These are phyloP conservation scores for Ilyonectria destructans DNA, from an alignment of 2,329 filamentous ascomycete species.

Conservation along the genomic window DNA sequence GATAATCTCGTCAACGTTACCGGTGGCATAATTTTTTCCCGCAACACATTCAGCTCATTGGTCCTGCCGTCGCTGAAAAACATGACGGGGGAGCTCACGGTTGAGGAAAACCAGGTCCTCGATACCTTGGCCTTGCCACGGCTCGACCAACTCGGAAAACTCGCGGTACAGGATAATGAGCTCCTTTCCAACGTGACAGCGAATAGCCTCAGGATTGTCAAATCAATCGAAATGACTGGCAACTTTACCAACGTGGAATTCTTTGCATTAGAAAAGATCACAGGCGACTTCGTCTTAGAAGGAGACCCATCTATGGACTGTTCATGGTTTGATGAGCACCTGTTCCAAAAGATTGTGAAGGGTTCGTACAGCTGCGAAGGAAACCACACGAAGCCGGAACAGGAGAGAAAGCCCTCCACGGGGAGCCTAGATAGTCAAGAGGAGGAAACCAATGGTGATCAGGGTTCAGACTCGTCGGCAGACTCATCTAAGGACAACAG, in stretches of 20 bases:
- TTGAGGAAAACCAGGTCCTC: neutral
- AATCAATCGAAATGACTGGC: neutral
- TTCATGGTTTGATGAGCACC: conserved; percentile 18
- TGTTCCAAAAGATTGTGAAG: conserved; percentile 12
- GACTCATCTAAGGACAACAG: neutral
- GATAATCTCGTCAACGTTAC: neutral
- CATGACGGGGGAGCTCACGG: neutral
- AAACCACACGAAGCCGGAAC: conserved; percentile 7
- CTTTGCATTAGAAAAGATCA: conserved; percentile 11
- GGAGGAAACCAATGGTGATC: neutral
- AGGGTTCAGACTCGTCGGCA: neutral
- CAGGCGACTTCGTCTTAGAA: conserved; percentile 6
- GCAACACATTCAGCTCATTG: neutral
- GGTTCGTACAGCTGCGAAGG: conserved; percentile 13
- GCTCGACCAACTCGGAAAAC: neutral
- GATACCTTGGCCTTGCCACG: neutral
- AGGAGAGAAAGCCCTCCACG: conserved; percentile 1
- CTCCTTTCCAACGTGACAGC: neutral
- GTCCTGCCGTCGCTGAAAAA: neutral
- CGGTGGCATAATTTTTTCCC: neutral
- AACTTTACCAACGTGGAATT: conserved; percentile 18
- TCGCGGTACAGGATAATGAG: neutral
- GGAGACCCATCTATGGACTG: conserved; percentile 14
- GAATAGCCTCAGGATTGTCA: neutral
- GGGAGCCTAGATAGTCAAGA: neutral